Evolutionary conservation across 2,329 filamentous ascomycete genomes (phyloP).

Genomic region (Phoma sp.): DNA sequence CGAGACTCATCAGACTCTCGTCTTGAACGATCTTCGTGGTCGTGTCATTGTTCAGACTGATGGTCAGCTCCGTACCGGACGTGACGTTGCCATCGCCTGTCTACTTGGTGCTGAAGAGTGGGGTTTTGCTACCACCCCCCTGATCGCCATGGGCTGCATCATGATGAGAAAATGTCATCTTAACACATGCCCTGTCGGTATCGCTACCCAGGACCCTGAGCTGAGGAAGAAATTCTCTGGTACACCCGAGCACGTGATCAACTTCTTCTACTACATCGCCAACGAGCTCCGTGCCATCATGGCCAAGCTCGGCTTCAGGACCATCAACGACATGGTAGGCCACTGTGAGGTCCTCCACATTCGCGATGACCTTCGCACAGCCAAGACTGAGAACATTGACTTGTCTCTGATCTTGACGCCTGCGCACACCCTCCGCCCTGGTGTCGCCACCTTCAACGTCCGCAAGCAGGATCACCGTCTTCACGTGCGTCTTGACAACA

Average conservation of each 20-base stretch:
- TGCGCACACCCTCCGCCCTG: constrained; percentile 92
- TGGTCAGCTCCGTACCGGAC: constrained; percentile 88
- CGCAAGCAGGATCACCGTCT: constrained; percentile 97
- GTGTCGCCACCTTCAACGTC: constrained; percentile 95
- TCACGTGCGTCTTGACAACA: constrained; percentile 93
- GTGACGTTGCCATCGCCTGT: constrained; percentile 93
- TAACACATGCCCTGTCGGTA: constrained; percentile 90
- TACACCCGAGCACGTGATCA: constrained; percentile 94
- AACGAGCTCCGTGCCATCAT: constrained; percentile 97
- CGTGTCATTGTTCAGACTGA: constrained; percentile 97
- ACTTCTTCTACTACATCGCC: constrained; percentile 98
- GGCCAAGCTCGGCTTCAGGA: constrained; percentile 93
- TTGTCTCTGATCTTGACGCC: constrained; percentile 91
- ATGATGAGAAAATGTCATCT: constrained; percentile 80
- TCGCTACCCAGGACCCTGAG: constrained; percentile 94
- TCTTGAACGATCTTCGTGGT: constrained; percentile 92
- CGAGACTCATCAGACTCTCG: constrained; percentile 94
- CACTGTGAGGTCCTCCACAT: constrained; percentile 86
- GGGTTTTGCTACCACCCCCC: constrained; percentile 91
- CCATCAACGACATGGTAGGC: constrained; percentile 97
- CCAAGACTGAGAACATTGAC: constrained; percentile 92
- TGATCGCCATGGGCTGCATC: constrained; percentile 97
- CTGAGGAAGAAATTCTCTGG: constrained; percentile 92
- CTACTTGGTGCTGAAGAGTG: constrained; percentile 97
- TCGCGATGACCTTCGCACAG: constrained; percentile 83